These are phyloP conservation scores for Eragrostis nindensis DNA, from an alignment of 176 grass and related monocot genomes.

Conservation along the genomic window DNA sequence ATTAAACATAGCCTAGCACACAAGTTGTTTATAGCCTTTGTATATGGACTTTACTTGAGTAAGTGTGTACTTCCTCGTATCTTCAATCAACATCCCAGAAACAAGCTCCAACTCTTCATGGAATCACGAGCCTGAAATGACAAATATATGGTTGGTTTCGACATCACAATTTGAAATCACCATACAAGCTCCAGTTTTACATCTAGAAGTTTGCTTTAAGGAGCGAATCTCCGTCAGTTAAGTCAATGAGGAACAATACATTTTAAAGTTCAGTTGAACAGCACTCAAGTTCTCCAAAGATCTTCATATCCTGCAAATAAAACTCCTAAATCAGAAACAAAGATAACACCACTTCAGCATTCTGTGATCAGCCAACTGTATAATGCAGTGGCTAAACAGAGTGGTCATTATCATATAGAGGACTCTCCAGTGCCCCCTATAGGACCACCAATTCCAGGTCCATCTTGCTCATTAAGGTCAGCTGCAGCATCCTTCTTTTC, in stretches of 20 bases:
- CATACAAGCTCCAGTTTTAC: constrained; percentile 53
- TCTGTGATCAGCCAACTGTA: constrained; percentile 42
- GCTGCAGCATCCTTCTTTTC: constrained; percentile 42
- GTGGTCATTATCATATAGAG: constrained; percentile 37
- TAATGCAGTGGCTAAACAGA: constrained; percentile 22
- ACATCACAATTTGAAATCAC: constrained; percentile 52
- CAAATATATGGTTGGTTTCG: constrained; percentile 62
- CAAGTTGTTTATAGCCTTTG: constrained; percentile 48
- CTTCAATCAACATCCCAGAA: constrained; percentile 50
- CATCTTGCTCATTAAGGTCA: constrained; percentile 40
- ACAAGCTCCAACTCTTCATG: constrained; percentile 55
- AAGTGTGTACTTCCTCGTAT: constrained; percentile 53
- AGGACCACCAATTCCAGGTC: constrained; percentile 29
- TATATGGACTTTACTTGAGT: constrained; percentile 56
- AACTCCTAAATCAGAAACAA: constrained; percentile 76
- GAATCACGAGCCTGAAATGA: constrained; percentile 66
- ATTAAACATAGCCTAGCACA: constrained; percentile 36
- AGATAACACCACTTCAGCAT: constrained; percentile 50
- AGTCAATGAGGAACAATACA: constrained; percentile 51
- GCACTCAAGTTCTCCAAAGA: constrained; percentile 49
- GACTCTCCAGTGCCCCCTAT: constrained; percentile 33
- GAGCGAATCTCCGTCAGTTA: constrained; percentile 35
- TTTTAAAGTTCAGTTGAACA: constrained; percentile 44
- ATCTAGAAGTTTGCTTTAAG: constrained; percentile 42
- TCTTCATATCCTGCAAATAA: constrained; percentile 82